Base-by-base conservation (phyloP, 2,329 filamentous ascomycete genomes). In the Thermoascus crustaceus region DNA sequence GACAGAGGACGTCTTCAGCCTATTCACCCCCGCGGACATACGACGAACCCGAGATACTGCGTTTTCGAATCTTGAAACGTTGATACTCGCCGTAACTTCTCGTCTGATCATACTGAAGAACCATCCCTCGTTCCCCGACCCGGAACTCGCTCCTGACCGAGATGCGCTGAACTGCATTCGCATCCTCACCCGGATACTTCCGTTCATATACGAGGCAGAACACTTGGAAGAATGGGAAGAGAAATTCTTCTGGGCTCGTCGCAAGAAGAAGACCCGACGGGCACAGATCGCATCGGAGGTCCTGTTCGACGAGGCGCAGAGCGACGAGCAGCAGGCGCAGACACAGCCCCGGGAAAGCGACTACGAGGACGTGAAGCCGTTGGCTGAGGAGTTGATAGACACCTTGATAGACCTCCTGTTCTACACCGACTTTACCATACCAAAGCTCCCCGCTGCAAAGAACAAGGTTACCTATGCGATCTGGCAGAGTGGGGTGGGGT, bases 401-500 rank as follows among this genome's bases (percentile, higher is more conserved):
- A 87, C 86, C 0, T 69, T 96, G 34, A 66, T 91, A 40, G 88
- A 95, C 54, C 67, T 96, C 35, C 72, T 96, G 26, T 98, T 98
- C 73, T 94, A 85, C 58, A 80, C 83, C 6, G 85, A 87, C 37
- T 82, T 98, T 52, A 94, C 89, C 0, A 73, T 95, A 10, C 85
- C 89, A 7, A 76, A 72, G 39, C 75, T 83, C 26, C 72, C 78
- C 9, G 72, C 78, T 38, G 76, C 77, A 35, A 86, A 82, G 53
- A 74, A 75, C 43, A 93, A 91, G 58, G 83, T 95, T 37, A 83
- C 82, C 5, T 94, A 91, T 62, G 82, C 86, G 35, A 96, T 98
- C 56, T 98, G 91, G 91, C 87, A 95, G 65, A 96, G 85, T 54
- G 91, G 91, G 31, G 89, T 98, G 19, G 91, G 91, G 9, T 96